These are phyloP conservation scores for Epichloe gansuensis DNA, from an alignment of 2,329 filamentous ascomycete species.

Conservation along the genomic window DNA sequence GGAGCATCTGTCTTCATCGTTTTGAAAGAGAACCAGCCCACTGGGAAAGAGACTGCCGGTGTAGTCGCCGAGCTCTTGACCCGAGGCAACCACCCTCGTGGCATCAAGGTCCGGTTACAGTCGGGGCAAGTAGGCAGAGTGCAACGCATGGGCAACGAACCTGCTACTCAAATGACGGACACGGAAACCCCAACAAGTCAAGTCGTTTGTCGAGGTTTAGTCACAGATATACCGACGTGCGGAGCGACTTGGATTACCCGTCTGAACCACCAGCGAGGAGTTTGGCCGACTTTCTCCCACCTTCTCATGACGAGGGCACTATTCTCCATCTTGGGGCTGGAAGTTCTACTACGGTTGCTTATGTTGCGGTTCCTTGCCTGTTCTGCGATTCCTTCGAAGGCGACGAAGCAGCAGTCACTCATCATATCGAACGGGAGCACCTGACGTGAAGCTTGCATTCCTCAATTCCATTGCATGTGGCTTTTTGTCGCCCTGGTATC, in stretches of 20 bases:
- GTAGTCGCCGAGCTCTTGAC: constrained; percentile 57
- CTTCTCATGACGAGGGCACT: constrained; percentile 18
- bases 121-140: constrained; percentile 66
- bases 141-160: constrained; percentile 40
- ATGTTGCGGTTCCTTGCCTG: constrained; percentile 37
- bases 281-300: constrained; percentile 36
- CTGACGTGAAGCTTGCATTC: constrained; percentile 9
- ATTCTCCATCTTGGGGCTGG: constrained; percentile 6
- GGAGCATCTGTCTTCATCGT: constrained; percentile 60
- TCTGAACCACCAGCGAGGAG: constrained; percentile 28
- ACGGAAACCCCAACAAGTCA: constrained; percentile 1
- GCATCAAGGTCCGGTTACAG: constrained; percentile 64
- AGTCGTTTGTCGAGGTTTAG: constrained; percentile 15
- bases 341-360: neutral
- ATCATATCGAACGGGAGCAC: constrained; percentile 44
- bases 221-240: constrained; percentile 22
- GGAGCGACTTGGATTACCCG: constrained; percentile 23
- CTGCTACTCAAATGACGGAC: neutral
- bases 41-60: constrained; percentile 58
- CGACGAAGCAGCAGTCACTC: constrained; percentile 53
- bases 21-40: constrained; percentile 64
- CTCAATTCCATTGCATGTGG: neutral
- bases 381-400: constrained; percentile 56
- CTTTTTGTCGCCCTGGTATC: neutral
- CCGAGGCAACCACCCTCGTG: constrained; percentile 60